phyloP scores from a whole-genome alignment of 2,329 filamentous ascomycete species.

The Aspergillus ochraceoroseus region DNA sequence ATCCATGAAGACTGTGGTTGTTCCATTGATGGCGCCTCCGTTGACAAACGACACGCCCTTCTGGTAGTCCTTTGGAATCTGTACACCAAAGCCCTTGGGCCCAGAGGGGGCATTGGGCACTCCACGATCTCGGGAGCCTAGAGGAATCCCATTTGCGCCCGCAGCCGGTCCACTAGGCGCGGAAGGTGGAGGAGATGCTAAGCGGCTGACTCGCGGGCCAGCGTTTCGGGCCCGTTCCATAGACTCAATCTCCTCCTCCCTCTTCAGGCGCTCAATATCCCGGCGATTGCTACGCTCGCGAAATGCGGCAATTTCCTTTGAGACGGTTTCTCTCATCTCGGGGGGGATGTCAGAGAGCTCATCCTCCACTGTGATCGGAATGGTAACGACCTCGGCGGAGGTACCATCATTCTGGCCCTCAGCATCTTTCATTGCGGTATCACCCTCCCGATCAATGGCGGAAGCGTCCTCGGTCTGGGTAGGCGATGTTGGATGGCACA shows the following conservation, averaged over 20 bases:
- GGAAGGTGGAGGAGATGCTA: conserved; percentile 64
- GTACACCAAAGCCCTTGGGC: conserved; percentile 57
- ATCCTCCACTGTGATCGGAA: conserved; percentile 80
- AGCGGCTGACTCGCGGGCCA: conserved; percentile 57
- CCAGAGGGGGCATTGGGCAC: conserved; percentile 71
- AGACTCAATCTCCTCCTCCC: conserved; percentile 89
- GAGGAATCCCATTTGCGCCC: conserved; percentile 68
- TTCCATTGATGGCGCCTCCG: conserved; percentile 62
- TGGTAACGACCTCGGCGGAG: conserved; percentile 80
- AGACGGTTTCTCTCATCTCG: conserved; percentile 92
- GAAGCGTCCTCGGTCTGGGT: conserved; percentile 45
- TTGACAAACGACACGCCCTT: conserved; percentile 80
- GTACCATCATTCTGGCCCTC: conserved; percentile 53
- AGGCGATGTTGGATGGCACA: conserved; percentile 62
- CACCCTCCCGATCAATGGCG: conserved; percentile 59
- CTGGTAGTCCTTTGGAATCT: conserved; percentile 67
- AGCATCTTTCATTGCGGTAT: conserved; percentile 63
- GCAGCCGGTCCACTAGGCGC: conserved; percentile 59
- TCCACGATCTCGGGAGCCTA: conserved; percentile 64
- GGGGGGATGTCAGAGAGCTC: conserved; percentile 92
- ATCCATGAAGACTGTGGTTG: conserved; percentile 49
- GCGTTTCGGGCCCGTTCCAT: conserved; percentile 72
- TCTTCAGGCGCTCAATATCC: conserved; percentile 78
- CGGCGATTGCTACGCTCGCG: conserved; percentile 82
- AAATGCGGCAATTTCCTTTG: conserved; percentile 90